Evolutionary conservation across 2,329 filamentous ascomycete species (phyloP).

Genomic region (Dothideomycetes sp.): DNA sequence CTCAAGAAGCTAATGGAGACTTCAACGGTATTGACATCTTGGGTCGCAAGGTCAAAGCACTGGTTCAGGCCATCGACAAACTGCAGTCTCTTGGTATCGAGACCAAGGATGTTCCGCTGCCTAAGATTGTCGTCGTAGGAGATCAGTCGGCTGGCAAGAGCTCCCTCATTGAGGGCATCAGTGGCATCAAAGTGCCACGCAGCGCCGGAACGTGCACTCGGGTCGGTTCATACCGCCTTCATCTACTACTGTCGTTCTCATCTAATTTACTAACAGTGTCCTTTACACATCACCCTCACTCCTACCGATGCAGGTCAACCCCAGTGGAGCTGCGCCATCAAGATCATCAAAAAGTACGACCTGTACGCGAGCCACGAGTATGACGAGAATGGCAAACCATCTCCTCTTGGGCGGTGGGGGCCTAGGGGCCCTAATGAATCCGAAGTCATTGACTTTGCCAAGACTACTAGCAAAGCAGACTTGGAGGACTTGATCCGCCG

Average conservation of each 20-base stretch:
- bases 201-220: slow-evolving; percentile 62
- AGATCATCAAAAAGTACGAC: slow-evolving; percentile 53
- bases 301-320: slow-evolving; percentile 28
- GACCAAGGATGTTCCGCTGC: slow-evolving; percentile 54
- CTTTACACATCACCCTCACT: slow-evolving; percentile 65
- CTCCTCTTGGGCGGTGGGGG: slow-evolving; percentile 58
- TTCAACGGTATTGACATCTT: slow-evolving; percentile 43
- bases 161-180: slow-evolving; percentile 39
- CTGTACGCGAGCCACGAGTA: slow-evolving; percentile 37
- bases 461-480: slow-evolving; percentile 46
- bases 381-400: slow-evolving; percentile 41
- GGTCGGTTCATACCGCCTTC: neutral
- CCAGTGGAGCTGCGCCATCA: slow-evolving; percentile 57
- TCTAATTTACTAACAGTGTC: slow-evolving; percentile 50
- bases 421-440: slow-evolving; percentile 18
- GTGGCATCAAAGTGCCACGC: slow-evolving; percentile 60
- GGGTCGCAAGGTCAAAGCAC: slow-evolving; percentile 51
- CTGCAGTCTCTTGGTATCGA: slow-evolving; percentile 64
- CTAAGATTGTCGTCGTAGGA: slow-evolving; percentile 72
- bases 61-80: slow-evolving; percentile 55
- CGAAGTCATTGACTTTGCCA: slow-evolving; percentile 48
- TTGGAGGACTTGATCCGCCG: slow-evolving; percentile 59
- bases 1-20: too few species aligned
- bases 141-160: slow-evolving; percentile 82
- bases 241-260: neutral